Evolutionary conservation across 257 asterid species (phyloP).

Genomic region (Knoxia roxburghii): DNA sequence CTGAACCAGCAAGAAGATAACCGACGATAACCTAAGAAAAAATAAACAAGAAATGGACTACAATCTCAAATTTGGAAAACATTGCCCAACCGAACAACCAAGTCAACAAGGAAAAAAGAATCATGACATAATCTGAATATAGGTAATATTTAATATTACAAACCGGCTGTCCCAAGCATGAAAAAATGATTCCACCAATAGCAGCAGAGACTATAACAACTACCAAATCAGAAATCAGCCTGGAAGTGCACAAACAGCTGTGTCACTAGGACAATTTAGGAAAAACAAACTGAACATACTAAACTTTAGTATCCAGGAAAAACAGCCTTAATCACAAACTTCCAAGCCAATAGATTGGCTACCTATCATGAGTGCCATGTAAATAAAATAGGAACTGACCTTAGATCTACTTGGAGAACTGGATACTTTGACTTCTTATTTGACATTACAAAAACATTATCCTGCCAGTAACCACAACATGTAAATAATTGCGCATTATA

Average conservation of each 20-base stretch:
- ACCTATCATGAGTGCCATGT: neutral
- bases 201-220: slow-evolving; percentile 98
- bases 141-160: slow-evolving; percentile 28
- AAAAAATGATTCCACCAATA: slow-evolving; percentile 86
- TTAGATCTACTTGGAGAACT: slow-evolving; percentile 87
- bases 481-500: slow-evolving; percentile 16
- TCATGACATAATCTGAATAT: neutral
- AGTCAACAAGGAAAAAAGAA: slow-evolving; percentile 15
- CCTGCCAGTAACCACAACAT: slow-evolving; percentile 39
- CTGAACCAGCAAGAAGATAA: slow-evolving; percentile 91
- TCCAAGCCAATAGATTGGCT: neutral
- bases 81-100: slow-evolving; percentile 6
- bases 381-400: slow-evolving; percentile 34
- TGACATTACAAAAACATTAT: slow-evolving; percentile 87
- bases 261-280: neutral
- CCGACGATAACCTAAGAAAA: slow-evolving; percentile 76
- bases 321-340: slow-evolving; percentile 20
- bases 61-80: slow-evolving; percentile 3
- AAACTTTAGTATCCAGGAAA: slow-evolving; percentile 1
- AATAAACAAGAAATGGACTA: slow-evolving; percentile 17
- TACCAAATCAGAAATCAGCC: slow-evolving; percentile 98
- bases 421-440: slow-evolving; percentile 90
- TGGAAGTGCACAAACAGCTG: slow-evolving; percentile 21
- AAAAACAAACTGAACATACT: neutral
- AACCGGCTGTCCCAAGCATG: slow-evolving; percentile 97